These are phyloP conservation scores for Globisporangium nagaii DNA, from an alignment of 352 stramenopile species.

Conservation along the genomic window DNA sequence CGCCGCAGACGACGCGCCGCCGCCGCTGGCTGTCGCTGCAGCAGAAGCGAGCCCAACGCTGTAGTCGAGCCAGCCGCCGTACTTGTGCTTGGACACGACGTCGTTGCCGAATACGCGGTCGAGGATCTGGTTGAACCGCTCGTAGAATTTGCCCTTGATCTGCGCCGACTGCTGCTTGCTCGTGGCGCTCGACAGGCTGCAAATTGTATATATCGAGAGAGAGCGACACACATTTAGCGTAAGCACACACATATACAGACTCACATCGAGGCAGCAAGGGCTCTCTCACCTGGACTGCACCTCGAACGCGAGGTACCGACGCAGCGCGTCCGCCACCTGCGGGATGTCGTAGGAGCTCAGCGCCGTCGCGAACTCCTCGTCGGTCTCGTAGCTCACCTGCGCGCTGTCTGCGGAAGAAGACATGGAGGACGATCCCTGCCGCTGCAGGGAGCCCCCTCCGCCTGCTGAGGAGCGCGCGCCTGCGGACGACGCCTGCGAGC, in stretches of 20 bases:
- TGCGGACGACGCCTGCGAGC: constrained; percentile 4
- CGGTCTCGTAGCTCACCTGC: constrained; percentile 46
- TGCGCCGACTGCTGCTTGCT: constrained; percentile 77
- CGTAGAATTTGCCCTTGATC: constrained; percentile 78
- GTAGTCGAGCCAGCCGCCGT: constrained; percentile 81
- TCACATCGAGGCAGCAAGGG: background rate
- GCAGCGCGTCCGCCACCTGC: constrained; percentile 48
- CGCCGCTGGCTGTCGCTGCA: constrained; percentile 1
- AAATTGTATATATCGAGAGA: background rate
- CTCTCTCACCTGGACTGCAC: constrained; percentile 48
- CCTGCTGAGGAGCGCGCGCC: background rate
- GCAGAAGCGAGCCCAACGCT: constrained; percentile 52
- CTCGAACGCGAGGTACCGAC: constrained; percentile 63
- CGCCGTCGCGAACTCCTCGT: constrained; percentile 66
- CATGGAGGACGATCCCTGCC: constrained; percentile 11
- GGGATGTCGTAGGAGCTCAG: constrained; percentile 65
- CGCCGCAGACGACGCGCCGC: constrained; percentile 10
- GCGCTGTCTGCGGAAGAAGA: constrained; percentile 5
- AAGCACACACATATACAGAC: background rate
- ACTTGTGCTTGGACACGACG: constrained; percentile 71
- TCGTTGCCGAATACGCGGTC: constrained; percentile 76
- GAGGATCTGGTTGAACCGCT: constrained; percentile 82
- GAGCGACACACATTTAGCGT: background rate
- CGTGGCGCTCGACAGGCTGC: constrained; percentile 33
- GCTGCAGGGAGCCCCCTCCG: constrained; percentile 4